Base-by-base conservation (phyloP, 2,329 filamentous ascomycete species). In the Fusarium praegraminearum region DNA sequence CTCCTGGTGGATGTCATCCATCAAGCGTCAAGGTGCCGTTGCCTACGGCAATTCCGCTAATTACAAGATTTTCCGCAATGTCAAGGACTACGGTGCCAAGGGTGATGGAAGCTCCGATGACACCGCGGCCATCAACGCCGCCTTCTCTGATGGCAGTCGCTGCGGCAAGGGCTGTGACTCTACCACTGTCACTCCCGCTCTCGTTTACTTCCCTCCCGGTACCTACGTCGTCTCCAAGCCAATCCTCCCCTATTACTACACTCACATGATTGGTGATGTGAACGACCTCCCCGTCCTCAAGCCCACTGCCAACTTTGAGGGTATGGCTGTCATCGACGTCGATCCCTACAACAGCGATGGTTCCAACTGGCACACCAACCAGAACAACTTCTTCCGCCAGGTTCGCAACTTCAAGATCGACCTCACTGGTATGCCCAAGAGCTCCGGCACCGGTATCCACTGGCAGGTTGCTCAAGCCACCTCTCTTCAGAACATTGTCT, bases 201-300 rank as follows among this genome's bases (percentile, higher is more conserved):
- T 98, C 16, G 89, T 98, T 55, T 98, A 97, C 84, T 97, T 98
- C 83, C 94, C 94, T 40, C 85, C 93, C 13, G 94, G 95, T 70
- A 97, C 90, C 59, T 98, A 98, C 77, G 76, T 92, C 20, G 90
- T 98, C 73, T 93, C 89, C 77, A 86, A 84, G 75, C 93, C 95
- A 24, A 88, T 98, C 71, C 81, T 94, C 53, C 91, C 94, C 78
- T 91, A 91, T 80, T 98, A 98, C 85, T 97, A 97, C 83, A 97
- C 94, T 12, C 94, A 98, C 79, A 88, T 98, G 66, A 85, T 98
- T 36, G 95, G 95, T 60, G 94, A 98, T 82, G 89, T 91, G 50
- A 77, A 87, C 74, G 84, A 87, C 67, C 80, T 90, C 16, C 94
- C 95, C 0, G 90, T 90, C 0, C 84, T 98, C 79, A 93, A 95